These are phyloP conservation scores for Microdochium nivale DNA, from an alignment of 2,329 filamentous ascomycete genomes.

Conservation along the genomic window DNA sequence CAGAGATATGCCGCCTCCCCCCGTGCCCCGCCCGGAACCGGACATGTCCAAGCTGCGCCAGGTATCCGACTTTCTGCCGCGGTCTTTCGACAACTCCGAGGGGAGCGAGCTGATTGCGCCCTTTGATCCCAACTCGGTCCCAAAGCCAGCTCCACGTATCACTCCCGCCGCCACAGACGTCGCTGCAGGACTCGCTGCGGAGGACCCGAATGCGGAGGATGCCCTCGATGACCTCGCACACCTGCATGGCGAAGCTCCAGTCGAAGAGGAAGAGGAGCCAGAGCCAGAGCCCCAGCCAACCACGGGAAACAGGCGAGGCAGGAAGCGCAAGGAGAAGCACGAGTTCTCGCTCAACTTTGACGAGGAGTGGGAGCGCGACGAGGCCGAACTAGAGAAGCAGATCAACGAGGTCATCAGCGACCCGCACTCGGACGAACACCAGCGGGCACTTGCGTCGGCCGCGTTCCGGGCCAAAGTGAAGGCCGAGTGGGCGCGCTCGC, in stretches of 20 bases:
- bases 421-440: constrained; percentile 43
- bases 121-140: constrained; percentile 18
- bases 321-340: constrained; percentile 14
- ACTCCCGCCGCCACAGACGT: constrained; percentile 11
- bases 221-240: constrained; percentile 32
- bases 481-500: constrained; percentile 40
- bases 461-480: constrained; percentile 46
- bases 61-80: constrained; percentile 19
- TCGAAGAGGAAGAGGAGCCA: constrained; percentile 26
- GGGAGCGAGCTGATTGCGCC: constrained; percentile 16
- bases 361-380: constrained; percentile 54
- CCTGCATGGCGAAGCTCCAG: constrained; percentile 10
- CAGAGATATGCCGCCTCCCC: constrained; percentile 20
- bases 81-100: constrained; percentile 16
- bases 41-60: constrained; percentile 17
- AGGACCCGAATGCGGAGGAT: constrained; percentile 27
- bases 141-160: constrained; percentile 10
- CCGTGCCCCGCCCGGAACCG: constrained; percentile 17
- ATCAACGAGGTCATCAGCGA: constrained; percentile 64
- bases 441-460: constrained; percentile 48
- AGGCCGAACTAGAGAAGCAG: constrained; percentile 58
- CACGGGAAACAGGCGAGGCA: constrained; percentile 12
- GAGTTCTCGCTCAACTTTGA: constrained; percentile 43
- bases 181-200: constrained; percentile 15
- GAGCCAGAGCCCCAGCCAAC: constrained; percentile 14